Base-by-base conservation (phyloP, 108 stramenopile species). In the Nitzschia sp. region DNA sequence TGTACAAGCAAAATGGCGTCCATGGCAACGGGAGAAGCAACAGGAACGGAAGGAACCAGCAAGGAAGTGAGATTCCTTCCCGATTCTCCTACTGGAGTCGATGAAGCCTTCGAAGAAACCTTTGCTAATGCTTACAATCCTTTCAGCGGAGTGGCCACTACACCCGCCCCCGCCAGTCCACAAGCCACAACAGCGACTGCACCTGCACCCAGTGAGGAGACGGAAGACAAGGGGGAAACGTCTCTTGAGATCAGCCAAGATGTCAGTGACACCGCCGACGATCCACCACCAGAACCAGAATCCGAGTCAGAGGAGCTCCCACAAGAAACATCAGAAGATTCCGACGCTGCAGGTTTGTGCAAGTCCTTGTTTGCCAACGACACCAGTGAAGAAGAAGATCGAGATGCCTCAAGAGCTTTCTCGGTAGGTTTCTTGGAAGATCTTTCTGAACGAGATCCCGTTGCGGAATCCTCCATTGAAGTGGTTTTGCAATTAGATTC, bases 41-140 rank as follows among this genome's bases (percentile, higher is more conserved):
- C 29, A 34, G 29, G 29, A 34, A 34, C 29, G 29, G 29, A 34
- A 34, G 29, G 29, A 34, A 34, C 29, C 29, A 5, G 29, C 29
- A 34, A 34, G 29, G 29, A 34, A 34, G 29, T 34, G 29, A 34
- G 29, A 34, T 34, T 34, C 29, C 29, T 34, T 34, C 29, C 29
- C 29, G 29, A 34, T 34, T 34, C 29, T 34, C 29, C 29, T 34
- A 34, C 29, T 34, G 29, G 29, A 34, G 29, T 34, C 1, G 29
- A 34, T 34, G 29, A 34, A 34, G 29, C 29, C 1, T 48, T 48
- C 6, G 46, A 48, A 48, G 46, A 48, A 6, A 48, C 14, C 46
- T 48, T 48, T 48, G 14, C 46, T 1, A 48, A 48, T 17, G 46
- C 46, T 48, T 48, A 17, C 46, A 48, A 48, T 48, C 46, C 46